Conservation (phyloP, 441 rosid species). For the Gossypium davidsonii region DNA sequence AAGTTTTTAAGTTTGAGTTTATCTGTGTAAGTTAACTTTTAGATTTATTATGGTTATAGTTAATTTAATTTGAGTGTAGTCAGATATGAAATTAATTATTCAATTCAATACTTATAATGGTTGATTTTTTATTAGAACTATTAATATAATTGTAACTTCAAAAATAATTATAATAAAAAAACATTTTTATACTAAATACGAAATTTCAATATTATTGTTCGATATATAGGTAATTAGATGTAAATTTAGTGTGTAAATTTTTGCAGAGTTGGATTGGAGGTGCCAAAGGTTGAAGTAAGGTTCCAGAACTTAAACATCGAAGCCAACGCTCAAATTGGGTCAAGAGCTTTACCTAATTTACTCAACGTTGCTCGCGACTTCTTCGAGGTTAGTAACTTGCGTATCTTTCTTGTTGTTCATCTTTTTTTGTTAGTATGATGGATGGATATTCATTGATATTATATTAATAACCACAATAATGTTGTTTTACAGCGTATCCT, state of each 20-base stretch:
- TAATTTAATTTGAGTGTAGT: no score
- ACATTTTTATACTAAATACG: neutral
- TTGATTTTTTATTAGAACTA: no score
- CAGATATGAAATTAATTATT: no score
- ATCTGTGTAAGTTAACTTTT: no score
- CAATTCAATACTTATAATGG: no score
- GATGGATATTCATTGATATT: neutral
- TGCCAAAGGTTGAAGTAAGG: slow-evolving; percentile 70
- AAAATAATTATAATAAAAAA: neutral
- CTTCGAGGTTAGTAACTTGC: slow-evolving; percentile 42
- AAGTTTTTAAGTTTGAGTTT: no score
- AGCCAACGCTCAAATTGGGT: slow-evolving; percentile 60
- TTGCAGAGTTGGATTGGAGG: slow-evolving; percentile 62
- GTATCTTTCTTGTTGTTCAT: neutral
- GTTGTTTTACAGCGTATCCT: slow-evolving; percentile 36
- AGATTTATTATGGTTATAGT: no score
- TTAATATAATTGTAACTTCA: neutral
- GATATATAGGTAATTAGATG: no score
- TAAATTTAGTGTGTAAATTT: neutral
- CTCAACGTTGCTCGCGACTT: slow-evolving; percentile 52
- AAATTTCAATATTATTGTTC: neutral
- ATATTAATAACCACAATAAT: neutral
- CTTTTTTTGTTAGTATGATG: neutral
- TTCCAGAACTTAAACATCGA: slow-evolving; percentile 56
- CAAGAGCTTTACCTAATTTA: slow-evolving; percentile 85